Percentiles rank a stretch among this genome's conserved stretches.
These are phyloP conservation scores for Yarrowia divulgata DNA, from an alignment of 805 yeast species.

Conservation along the genomic window DNA sequence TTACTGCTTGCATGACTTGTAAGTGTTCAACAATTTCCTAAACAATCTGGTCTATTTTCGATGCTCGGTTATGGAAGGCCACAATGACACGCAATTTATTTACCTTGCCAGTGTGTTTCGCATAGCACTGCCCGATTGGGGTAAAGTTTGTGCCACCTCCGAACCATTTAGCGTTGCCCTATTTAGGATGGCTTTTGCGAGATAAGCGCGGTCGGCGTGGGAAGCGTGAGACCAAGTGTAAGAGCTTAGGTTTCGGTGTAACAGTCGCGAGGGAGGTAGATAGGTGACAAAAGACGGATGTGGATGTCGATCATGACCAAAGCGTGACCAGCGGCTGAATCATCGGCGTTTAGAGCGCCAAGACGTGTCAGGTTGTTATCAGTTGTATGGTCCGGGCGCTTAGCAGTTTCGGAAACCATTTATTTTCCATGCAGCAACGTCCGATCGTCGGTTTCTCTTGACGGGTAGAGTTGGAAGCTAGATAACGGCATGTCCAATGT, in stretches of 20 bases:
- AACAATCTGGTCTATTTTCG: not conserved
- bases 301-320: not conserved
- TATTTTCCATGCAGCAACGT: not conserved
- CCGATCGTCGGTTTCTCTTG: not conserved
- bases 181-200: conserved; percentile 15
- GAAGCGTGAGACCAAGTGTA: not conserved
- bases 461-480: conserved; percentile 7
- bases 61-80: conserved; percentile 8
- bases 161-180: conserved; percentile 8
- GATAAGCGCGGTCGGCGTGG: conserved; percentile 18
- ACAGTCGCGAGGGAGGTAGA: not conserved
- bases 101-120: not conserved
- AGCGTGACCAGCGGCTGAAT: not conserved
- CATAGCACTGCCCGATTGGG: conserved; percentile 28
- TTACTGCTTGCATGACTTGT: too few species aligned
- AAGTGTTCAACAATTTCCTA: too few species aligned
- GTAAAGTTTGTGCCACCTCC: not conserved
- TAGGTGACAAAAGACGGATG: not conserved
- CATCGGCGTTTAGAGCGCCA: not conserved
- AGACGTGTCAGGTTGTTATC: not conserved
- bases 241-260: not conserved
- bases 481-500: not conserved
- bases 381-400: not conserved
- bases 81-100: too few species aligned
- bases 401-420: not conserved